phyloP scores from a whole-genome alignment of 1,139 yeast species.

The Maudiozyma humilis region DNA sequence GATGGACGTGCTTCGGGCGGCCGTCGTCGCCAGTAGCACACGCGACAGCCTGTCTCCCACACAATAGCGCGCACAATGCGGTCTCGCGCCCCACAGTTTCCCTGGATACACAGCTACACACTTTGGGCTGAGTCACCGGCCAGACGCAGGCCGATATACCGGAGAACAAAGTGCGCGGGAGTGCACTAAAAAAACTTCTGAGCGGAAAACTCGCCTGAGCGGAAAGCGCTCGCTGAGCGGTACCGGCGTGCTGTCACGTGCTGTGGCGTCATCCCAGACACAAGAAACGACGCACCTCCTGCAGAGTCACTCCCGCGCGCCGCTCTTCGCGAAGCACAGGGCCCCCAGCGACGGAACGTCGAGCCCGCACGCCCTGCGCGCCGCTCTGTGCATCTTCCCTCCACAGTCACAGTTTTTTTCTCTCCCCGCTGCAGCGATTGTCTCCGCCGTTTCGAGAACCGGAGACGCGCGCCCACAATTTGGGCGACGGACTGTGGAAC shows the following conservation, averaged over 20 bases:
- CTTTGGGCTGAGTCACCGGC: background rate
- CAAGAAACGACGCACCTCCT: too few relatives aligned
- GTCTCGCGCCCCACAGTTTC: background rate
- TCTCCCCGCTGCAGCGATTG: background rate
- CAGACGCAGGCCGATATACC: background rate
- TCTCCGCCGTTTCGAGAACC: background rate
- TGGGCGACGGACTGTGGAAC: background rate
- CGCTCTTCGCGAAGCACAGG: background rate
- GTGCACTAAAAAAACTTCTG: too few relatives aligned
- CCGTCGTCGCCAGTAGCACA: too few relatives aligned
- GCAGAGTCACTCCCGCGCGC: background rate
- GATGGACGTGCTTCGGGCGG: too few relatives aligned
- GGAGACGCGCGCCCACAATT: background rate
- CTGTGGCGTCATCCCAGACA: constrained; percentile 3
- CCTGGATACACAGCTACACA: background rate
- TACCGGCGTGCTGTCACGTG: constrained; percentile 2
- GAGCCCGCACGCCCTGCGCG: background rate
- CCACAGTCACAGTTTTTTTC: background rate
- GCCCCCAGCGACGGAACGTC: background rate
- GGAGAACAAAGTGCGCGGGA: background rate
- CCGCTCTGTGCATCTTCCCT: background rate
- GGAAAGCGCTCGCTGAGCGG: too few relatives aligned
- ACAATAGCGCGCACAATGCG: background rate
- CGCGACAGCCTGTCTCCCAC: too few relatives aligned
- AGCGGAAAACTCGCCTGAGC: too few relatives aligned